A percentile compares a stretch with the other conserved stretches of the same genome.
phyloP scores from a whole-genome alignment of 352 stramenopile species.

The Hyaloperonospora brassicae region DNA sequence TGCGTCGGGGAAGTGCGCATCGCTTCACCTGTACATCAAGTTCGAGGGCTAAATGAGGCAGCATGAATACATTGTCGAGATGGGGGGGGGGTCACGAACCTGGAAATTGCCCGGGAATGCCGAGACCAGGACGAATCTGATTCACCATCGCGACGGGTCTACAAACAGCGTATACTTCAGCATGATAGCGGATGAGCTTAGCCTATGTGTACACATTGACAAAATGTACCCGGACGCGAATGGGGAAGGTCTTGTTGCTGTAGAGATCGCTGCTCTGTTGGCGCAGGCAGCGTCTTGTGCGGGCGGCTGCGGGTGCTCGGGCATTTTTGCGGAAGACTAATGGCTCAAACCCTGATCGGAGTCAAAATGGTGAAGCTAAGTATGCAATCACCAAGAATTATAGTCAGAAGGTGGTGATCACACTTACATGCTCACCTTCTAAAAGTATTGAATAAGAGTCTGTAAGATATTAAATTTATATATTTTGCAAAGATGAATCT shows the following conservation, averaged over 20 bases:
- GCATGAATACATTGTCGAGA: not conserved
- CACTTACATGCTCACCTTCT: no score
- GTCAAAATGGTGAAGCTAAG: no score
- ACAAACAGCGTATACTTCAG: not conserved
- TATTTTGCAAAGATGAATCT: no score
- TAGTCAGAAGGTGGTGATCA: no score
- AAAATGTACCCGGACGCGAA: constrained; percentile 23
- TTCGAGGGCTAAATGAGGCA: not conserved
- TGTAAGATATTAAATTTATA: no score
- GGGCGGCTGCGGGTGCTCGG: constrained; percentile 1
- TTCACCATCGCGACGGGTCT: constrained; percentile 37
- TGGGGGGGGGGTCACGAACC: constrained; percentile 4
- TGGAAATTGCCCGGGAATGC: constrained; percentile 18
- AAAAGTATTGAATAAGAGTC: no score
- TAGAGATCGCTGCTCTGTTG: constrained; percentile 1
- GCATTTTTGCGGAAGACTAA: no score
- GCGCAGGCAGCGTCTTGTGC: constrained; percentile 4
- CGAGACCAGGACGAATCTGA: constrained; percentile 27
- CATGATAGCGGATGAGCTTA: constrained; percentile 1
- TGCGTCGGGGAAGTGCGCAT: constrained; percentile 44
- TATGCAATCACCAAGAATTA: no score
- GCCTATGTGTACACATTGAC: not conserved
- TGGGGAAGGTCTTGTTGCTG: constrained; percentile 13
- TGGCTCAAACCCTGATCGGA: no score
- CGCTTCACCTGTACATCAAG: constrained; percentile 23